Base-by-base conservation (phyloP, 371 early-diverging fungal genomes). In the Funneliformis caledonium region DNA sequence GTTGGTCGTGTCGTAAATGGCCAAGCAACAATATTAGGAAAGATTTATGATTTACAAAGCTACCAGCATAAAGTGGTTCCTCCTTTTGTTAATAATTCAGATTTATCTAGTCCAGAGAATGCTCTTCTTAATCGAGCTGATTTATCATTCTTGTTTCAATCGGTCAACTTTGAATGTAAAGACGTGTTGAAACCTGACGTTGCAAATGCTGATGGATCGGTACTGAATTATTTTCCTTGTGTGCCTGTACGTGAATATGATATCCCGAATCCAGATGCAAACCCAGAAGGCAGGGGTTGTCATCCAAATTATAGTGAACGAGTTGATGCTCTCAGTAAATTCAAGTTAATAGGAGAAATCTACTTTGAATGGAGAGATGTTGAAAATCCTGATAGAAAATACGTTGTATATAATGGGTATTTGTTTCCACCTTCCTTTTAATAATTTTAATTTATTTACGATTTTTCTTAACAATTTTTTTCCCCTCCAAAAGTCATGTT, bases 291-390 rank as follows among this genome's bases (percentile, higher is more conserved):
- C 11, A 9, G 1, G 48, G 92, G 91, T 12, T 95, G 95, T 82
- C 95, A 95, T 85, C 83, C 88, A 33, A 84, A 87, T 0, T 83
- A 86, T 1, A 68, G 82, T 2, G 85, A 90, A 8, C 85, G 88
- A 45, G 74, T 78, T 6, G 85, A 31, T 26, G 82, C 10, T 85
- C 88, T 65, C 78, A 82, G 69, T 79, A 84, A 14, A 83, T 86
- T 75, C 81, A 83, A 56, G 37, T 83, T 65, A 86, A 89, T 77
- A 82, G 88, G 93, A 62, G 88, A 92, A 47, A 86, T 91, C 4
- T 93, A 92, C 83, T 96, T 93, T 80, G 89, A 87, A 60, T 96
- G 95, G 94, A 82, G 87, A 31, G 93, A 94, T 78, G 84, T 94
- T 67, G 83, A 79, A 22, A 82, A 86, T 31, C 65, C 69, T 9